A percentile compares a stretch with the other conserved stretches of the same genome.
Evolutionary conservation across 1,139 yeast species (phyloP).

Genomic region (Sugiyamaella paludigena): DNA sequence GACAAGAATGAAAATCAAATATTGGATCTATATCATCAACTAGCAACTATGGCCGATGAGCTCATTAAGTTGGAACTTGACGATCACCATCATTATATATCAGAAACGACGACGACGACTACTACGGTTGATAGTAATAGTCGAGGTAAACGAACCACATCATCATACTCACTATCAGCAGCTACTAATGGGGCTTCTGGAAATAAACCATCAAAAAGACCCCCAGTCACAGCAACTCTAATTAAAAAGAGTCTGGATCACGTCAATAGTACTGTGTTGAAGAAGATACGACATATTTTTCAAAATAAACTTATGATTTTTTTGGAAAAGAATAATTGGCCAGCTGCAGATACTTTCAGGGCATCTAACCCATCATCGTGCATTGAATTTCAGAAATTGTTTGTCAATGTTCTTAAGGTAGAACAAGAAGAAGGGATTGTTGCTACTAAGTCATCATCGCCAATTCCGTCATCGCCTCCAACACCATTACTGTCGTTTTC

Average conservation of each 20-base stretch:
- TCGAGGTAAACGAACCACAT: too few relatives aligned
- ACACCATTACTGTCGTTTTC: conserved; percentile 59
- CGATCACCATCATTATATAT: too few relatives aligned
- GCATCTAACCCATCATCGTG: conserved; percentile 4
- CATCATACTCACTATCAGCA: too few relatives aligned
- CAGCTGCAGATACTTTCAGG: conserved; percentile 20
- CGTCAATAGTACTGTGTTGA: conserved; percentile 3
- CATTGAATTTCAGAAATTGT: conserved; percentile 14
- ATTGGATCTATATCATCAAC: conserved; percentile 5
- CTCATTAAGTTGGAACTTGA: too few relatives aligned
- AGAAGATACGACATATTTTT: not conserved
- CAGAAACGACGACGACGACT: too few relatives aligned
- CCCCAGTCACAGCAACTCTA: not conserved
- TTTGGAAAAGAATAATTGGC: conserved; percentile 28
- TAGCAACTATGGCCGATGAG: conserved; percentile 1
- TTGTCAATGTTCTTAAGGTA: conserved; percentile 18
- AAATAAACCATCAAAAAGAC: not conserved
- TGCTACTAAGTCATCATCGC: conserved; percentile 28
- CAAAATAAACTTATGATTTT: conserved; percentile 16
- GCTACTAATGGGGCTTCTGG: not conserved
- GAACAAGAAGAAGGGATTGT: conserved; percentile 7
- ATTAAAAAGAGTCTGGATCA: not conserved
- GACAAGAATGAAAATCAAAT: not conserved
- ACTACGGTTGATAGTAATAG: too few relatives aligned
- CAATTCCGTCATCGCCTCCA: conserved; percentile 43